Conservation (phyloP, 805 yeast species). For the Kregervanrija fluxuum region DNA sequence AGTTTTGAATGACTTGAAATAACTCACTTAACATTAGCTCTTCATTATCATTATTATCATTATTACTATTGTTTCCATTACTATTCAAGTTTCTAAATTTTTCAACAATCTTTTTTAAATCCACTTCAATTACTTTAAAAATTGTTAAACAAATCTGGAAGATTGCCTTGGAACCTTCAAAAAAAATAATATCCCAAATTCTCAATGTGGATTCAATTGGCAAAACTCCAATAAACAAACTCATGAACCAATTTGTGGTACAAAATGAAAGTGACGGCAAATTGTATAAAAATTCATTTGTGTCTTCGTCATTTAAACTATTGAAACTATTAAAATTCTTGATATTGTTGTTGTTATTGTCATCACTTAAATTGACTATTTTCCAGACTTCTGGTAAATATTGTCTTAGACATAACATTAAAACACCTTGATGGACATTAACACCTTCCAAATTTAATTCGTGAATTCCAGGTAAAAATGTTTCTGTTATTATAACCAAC, state of each 20-base stretch:
- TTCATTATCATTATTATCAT: constrained; percentile 17
- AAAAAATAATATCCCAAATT: constrained; percentile 92
- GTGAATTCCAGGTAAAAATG: constrained; percentile 85
- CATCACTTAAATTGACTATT: constrained; percentile 28
- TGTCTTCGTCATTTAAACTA: constrained; percentile 23
- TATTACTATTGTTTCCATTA: constrained; percentile 1
- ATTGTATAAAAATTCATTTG: constrained; percentile 51
- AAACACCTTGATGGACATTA: constrained; percentile 88
- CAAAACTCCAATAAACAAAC: constrained; percentile 82
- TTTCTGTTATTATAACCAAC: constrained; percentile 83
- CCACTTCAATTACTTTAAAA: constrained; percentile 67
- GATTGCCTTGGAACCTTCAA: constrained; percentile 82
- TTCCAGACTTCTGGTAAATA: constrained; percentile 79
- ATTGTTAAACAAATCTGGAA: constrained; percentile 79
- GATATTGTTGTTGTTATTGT: not conserved
- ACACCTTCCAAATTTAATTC: constrained; percentile 89
- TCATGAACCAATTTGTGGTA: constrained; percentile 98
- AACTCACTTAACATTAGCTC: constrained; percentile 31
- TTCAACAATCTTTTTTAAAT: constrained; percentile 28
- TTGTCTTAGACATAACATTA: constrained; percentile 80
- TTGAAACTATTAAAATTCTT: constrained; percentile 25
- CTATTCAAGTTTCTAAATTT: not conserved
- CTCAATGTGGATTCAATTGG: constrained; percentile 86
- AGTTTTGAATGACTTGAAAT: constrained; percentile 80
- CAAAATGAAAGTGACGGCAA: constrained; percentile 89